phyloP scores from a whole-genome alignment of 2,329 filamentous ascomycete species.

The Aspergillus quadrilineatus region DNA sequence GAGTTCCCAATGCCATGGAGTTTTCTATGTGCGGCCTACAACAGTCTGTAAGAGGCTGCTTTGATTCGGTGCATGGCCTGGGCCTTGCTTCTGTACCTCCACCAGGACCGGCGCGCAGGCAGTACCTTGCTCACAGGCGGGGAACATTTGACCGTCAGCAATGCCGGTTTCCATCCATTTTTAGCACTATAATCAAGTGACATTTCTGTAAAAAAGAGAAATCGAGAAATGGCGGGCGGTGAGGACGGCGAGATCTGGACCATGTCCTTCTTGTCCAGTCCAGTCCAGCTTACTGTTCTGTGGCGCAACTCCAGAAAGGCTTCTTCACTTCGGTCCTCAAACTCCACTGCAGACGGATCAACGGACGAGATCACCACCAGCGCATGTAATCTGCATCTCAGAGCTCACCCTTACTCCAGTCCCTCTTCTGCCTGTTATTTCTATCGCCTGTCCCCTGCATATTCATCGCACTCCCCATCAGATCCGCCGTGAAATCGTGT shows the following conservation, averaged over 20 bases:
- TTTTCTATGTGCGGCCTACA: background rate
- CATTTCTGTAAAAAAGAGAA: background rate
- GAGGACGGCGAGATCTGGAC: constrained; percentile 13
- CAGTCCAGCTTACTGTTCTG: background rate
- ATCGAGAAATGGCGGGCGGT: constrained; percentile 5
- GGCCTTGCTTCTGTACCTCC: background rate
- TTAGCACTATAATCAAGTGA: background rate
- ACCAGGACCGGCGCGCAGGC: background rate
- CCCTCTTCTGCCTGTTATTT: background rate
- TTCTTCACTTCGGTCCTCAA: background rate
- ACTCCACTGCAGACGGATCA: background rate
- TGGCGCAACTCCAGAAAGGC: constrained; percentile 7
- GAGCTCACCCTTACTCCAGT: background rate
- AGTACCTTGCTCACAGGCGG: background rate
- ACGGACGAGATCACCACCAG: background rate
- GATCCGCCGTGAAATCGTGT: background rate
- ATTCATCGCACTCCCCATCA: background rate
- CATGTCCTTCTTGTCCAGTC: background rate
- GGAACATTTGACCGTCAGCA: background rate
- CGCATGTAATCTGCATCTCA: constrained; percentile 4
- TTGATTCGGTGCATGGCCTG: background rate
- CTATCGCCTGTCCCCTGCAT: background rate
- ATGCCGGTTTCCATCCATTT: background rate
- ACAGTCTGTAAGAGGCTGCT: background rate
- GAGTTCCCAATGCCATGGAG: background rate